Evolutionary conservation across 192 early-diverging fungal genomes (phyloP), one percentile per base, ranked within the genome.

Genomic region (Backusella tarrabulga): DNA sequence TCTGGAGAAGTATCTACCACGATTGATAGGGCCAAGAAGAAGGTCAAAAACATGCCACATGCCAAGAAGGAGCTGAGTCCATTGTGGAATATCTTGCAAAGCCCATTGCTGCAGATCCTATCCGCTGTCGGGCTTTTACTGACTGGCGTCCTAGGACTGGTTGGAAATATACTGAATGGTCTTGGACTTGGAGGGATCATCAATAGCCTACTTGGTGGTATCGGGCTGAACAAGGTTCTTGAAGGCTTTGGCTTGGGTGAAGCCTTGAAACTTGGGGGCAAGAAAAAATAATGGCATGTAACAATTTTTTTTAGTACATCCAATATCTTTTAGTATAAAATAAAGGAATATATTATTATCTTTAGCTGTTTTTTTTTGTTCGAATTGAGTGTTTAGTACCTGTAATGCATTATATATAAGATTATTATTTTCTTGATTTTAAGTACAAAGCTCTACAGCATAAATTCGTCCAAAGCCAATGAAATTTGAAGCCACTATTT

Each of bases 11-110:
- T 77, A 17, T 60, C 70, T 52, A 54, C 52, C 32, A 77, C 76
- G 5, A 77, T 77, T 34, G 76, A 77, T 8, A 66, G 71, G 2
- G 76, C 76, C 44, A 77, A 77, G 76, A 77, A 77, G 54, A 71
- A 72, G 52, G 5, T 77, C 17, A 56, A 69, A 11, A 60, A 70
- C 36, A 77, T 77, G 76, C 76, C 76, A 11, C 50, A 72, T 40
- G 76, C 76, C 4, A 35, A 77, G 41, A 50, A 71, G 38, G 56
- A 63, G 23, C 54, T 77, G 21, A 71, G 71, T 26, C 76, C 76
- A 23, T 21, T 77, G 1, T 77, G 76, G 76, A 67, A 36, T 35
- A 60, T 77, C 14, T 66, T 77, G 6, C 76, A 77, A 72, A 77
- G 69, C 34, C 76, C 76, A 29, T 72, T 77, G 21, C 29, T 77